phyloP scores from a whole-genome alignment of 1,284 basidiomycete genomes.

The Caloboletus firmus region DNA sequence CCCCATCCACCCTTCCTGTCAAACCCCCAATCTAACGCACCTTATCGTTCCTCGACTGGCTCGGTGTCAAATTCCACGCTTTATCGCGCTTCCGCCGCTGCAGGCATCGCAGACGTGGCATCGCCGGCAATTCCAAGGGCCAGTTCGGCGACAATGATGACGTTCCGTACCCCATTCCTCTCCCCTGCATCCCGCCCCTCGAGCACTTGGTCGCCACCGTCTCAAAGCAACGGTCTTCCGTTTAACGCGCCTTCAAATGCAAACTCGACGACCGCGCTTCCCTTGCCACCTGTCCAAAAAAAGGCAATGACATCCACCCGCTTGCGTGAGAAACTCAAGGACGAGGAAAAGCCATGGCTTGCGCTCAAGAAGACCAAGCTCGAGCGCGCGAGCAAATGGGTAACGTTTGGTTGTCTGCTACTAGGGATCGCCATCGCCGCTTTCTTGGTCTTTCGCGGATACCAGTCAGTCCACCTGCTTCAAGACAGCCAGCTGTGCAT shows the following conservation, averaged over 20 bases:
- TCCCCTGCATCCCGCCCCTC: conserved; percentile 66
- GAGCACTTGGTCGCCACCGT: conserved; percentile 58
- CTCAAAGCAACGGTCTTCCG: conserved; percentile 19
- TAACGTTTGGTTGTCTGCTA: conserved; percentile 45
- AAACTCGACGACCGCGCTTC: conserved; percentile 38
- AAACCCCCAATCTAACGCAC: conserved; percentile 34
- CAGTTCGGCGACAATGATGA: conserved; percentile 49
- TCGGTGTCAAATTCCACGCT: conserved; percentile 27
- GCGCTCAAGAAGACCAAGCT: conserved; percentile 32
- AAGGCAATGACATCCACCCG: conserved; percentile 51
- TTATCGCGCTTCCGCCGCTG: conserved; percentile 32
- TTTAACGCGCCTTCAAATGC: conserved; percentile 35
- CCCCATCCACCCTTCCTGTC: conserved; percentile 59
- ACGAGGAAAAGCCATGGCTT: conserved; percentile 56
- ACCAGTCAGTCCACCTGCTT: conserved; percentile 40
- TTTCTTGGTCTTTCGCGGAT: conserved; percentile 32
- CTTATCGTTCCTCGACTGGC: conserved; percentile 38
- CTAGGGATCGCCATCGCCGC: conserved; percentile 46
- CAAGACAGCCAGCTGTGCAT: conserved; percentile 53
- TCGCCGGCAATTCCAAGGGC: conserved; percentile 29
- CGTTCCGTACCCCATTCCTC: conserved; percentile 67
- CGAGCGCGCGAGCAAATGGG: conserved; percentile 42
- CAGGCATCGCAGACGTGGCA: conserved; percentile 14
- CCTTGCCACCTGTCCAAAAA: conserved; percentile 39
- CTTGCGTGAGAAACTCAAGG: conserved; percentile 45